phyloP scores from a whole-genome alignment of 2,329 filamentous ascomycete species.

The Beauveria sp. region DNA sequence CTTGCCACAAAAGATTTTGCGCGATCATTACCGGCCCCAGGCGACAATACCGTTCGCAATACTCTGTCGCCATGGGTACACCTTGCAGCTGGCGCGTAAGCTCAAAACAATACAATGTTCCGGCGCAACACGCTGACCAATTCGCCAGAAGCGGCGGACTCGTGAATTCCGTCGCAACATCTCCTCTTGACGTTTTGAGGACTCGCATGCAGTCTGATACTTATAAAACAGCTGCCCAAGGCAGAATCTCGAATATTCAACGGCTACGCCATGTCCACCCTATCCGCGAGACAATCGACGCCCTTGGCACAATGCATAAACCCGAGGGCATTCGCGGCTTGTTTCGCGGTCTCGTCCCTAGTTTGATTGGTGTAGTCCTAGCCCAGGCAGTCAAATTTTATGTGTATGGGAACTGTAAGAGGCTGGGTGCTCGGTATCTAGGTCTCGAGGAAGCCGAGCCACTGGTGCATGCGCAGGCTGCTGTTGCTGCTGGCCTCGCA shows the following conservation, averaged over 20 bases:
- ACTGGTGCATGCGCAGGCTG: slow-evolving; percentile 71
- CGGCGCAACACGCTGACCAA: neutral
- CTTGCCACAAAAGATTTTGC: neutral
- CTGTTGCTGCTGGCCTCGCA: slow-evolving; percentile 69
- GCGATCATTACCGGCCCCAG: neutral
- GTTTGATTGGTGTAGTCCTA: slow-evolving; percentile 81
- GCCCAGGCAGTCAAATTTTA: slow-evolving; percentile 91
- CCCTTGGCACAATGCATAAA: slow-evolving; percentile 70
- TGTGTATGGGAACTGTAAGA: slow-evolving; percentile 86
- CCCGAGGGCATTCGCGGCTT: slow-evolving; percentile 80
- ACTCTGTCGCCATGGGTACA: slow-evolving; percentile 61
- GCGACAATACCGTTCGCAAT: neutral
- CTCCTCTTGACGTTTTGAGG: slow-evolving; percentile 86
- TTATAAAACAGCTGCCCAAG: slow-evolving; percentile 72
- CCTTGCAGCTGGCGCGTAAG: slow-evolving; percentile 76
- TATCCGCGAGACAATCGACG: slow-evolving; percentile 77
- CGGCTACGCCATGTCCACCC: slow-evolving; percentile 59
- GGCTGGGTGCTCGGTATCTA: slow-evolving; percentile 65
- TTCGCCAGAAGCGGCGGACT: slow-evolving; percentile 68
- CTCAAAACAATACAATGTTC: slow-evolving; percentile 8
- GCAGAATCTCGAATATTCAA: slow-evolving; percentile 26
- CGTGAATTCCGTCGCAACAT: slow-evolving; percentile 78
- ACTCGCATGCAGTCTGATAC: slow-evolving; percentile 91
- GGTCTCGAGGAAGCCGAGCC: slow-evolving; percentile 62
- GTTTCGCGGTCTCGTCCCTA: slow-evolving; percentile 88